Base-by-base conservation (phyloP, 768 basidiomycete species). In the Mycena venus region DNA sequence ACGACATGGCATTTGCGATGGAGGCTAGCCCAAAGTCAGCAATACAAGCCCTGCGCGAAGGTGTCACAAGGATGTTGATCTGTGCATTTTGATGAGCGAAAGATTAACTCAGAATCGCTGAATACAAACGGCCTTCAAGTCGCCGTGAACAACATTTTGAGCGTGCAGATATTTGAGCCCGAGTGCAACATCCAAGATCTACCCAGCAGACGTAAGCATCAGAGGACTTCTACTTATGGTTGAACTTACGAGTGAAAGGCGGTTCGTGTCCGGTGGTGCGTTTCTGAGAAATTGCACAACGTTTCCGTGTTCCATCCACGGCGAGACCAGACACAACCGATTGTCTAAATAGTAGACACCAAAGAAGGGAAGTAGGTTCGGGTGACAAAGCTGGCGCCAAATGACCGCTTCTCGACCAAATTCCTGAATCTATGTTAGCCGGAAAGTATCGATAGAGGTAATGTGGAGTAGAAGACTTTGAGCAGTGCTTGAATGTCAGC, bases 21-120 rank as follows among this genome's bases (percentile, higher is more conserved):
- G 78, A 80, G 2, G 84, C 81, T 10, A 89, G 80, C 27, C 89
- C 89, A n/a, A n/a, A n/a, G n/a, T n/a, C n/a, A n/a, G n/a, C n/a
- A n/a, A n/a, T n/a, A n/a, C n/a, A n/a, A n/a, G n/a, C n/a, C n/a
- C n/a, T n/a, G n/a, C n/a, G n/a, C n/a, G n/a, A n/a, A n/a, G n/a
- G n/a, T n/a, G n/a, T n/a, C n/a, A n/a, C n/a, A n/a, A n/a, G n/a
- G n/a, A n/a, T n/a, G n/a, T n/a, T n/a, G n/a, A n/a, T n/a, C 88
- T 89, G 68, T 0, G 51, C 14, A 62, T 42, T 10, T 40, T 42
- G 27, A 5, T 23, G n/a, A 9, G 47, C 1, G 53, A 49, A 11
- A 23, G n/a, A 6, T 25, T 23, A 15, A 7, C 3, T 49, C 47
- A 38, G 14, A 38, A 38, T 8, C 21, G 47, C 21, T 21, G 8